A percentile compares a stretch with the other conserved stretches of the same genome.
Evolutionary conservation across 371 early-diverging fungal genomes (phyloP).

Genomic region (Rhizomucor pusillus): DNA sequence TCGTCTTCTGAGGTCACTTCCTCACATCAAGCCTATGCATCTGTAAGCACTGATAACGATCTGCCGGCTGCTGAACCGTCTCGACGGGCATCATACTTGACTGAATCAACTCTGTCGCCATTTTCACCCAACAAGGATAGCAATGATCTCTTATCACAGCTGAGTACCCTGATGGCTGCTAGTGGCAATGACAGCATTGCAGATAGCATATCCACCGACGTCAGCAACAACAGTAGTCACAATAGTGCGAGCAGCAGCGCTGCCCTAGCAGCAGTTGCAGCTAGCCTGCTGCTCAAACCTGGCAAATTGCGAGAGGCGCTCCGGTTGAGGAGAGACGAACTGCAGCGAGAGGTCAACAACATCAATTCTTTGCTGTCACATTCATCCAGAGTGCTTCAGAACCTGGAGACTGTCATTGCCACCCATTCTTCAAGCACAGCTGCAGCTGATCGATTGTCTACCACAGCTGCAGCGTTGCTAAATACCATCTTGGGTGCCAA

Average conservation of each 20-base stretch:
- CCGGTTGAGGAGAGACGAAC: constrained; percentile 24
- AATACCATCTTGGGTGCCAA: no score
- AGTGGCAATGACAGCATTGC: background rate
- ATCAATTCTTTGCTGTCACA: constrained; percentile 30
- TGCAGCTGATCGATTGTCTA: background rate
- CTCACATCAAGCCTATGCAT: no score
- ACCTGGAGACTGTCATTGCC: constrained; percentile 28
- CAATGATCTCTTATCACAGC: background rate
- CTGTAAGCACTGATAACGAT: no score
- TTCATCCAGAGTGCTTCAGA: constrained; percentile 30
- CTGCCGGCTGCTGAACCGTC: no score
- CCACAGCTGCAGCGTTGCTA: no score
- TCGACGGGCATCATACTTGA: no score
- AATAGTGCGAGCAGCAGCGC: constrained; percentile 1
- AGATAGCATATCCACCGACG: background rate
- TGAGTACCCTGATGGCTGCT: background rate
- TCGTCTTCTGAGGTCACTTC: no score
- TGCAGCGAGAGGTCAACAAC: constrained; percentile 32
- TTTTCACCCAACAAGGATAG: background rate
- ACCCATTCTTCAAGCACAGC: background rate
- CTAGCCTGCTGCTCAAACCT: constrained; percentile 25
- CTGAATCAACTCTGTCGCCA: background rate
- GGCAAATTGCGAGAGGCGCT: constrained; percentile 19
- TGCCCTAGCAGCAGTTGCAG: constrained; percentile 8
- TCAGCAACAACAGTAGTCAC: background rate